These are phyloP conservation scores for Pichia sp. DNA, from an alignment of 1,139 yeast genomes.

Conservation along the genomic window DNA sequence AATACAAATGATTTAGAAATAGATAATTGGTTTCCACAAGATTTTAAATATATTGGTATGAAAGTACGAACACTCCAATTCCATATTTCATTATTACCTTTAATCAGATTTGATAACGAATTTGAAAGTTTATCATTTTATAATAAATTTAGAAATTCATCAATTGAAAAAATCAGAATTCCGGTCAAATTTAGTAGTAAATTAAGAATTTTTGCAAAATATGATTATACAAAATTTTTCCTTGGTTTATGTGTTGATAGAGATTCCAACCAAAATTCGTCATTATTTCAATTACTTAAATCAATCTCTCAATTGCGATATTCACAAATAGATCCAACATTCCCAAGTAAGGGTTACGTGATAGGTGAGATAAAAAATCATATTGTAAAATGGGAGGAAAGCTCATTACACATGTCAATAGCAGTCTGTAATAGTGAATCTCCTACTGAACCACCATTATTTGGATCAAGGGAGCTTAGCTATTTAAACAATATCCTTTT, in stretches of 20 bases:
- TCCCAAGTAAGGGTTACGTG: constrained; percentile 15
- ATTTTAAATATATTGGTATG: constrained; percentile 7
- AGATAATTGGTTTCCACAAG: constrained; percentile 9
- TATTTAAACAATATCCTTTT: constrained; percentile 8
- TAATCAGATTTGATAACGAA: constrained; percentile 16
- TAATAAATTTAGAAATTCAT: not conserved
- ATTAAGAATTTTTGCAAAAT: constrained; percentile 18
- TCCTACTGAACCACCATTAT: not conserved
- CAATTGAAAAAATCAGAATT: no score
- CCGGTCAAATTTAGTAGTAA: constrained; percentile 5
- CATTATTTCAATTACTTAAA: no score
- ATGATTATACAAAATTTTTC: constrained; percentile 18
- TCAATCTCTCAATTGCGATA: not conserved
- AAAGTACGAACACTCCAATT: constrained; percentile 11
- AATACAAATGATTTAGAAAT: constrained; percentile 17
- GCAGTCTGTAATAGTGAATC: constrained; percentile 14
- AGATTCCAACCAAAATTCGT: no score
- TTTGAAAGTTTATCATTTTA: not conserved
- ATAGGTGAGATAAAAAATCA: constrained; percentile 19
- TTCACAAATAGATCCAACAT: constrained; percentile 3
- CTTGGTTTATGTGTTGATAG: not conserved
- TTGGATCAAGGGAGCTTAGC: constrained; percentile 9
- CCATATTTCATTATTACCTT: constrained; percentile 26
- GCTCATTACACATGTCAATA: constrained; percentile 21
- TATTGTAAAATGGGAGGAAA: constrained; percentile 12